A percentile compares a stretch with the other conserved stretches of the same genome.
Conservation (phyloP, 2,329 filamentous ascomycete genomes). For the Colletotrichum kahawae region DNA sequence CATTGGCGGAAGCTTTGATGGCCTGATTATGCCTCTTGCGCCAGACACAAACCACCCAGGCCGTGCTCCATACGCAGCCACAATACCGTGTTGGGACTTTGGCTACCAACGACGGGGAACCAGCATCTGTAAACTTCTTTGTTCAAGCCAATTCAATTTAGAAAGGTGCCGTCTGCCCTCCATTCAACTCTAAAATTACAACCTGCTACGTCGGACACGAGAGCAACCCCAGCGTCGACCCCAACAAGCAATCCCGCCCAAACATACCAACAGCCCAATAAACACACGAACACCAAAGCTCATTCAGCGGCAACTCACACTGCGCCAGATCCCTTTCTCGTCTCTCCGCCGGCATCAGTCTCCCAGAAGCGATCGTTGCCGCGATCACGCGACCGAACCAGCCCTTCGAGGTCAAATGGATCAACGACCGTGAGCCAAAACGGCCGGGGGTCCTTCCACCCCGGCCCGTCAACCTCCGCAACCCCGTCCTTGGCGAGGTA, state of each 20-base stretch:
- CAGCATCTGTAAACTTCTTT: not conserved
- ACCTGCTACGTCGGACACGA: not conserved
- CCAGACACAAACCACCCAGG: not conserved
- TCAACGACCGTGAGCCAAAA: constrained; percentile 47
- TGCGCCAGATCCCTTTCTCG: not conserved
- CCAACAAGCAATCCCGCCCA: not conserved
- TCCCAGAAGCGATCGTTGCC: constrained; percentile 42
- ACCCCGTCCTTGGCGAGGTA: constrained; percentile 56
- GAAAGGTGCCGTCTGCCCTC: not conserved
- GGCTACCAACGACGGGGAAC: not conserved
- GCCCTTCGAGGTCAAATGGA: constrained; percentile 42
- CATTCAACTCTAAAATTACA: not conserved
- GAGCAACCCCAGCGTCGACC: not conserved
- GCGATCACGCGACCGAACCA: constrained; percentile 34
- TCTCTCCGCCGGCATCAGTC: not conserved
- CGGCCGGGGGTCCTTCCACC: constrained; percentile 52
- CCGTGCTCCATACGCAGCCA: not conserved
- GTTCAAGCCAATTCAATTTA: not conserved
- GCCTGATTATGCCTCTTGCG: not conserved
- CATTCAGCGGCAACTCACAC: not conserved
- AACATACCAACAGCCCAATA: not conserved
- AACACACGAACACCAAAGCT: not conserved
- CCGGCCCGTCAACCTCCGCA: constrained; percentile 53
- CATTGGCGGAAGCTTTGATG: not conserved
- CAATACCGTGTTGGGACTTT: not conserved